phyloP scores from a whole-genome alignment of 495 filamentous ascomycete species.

The Tetracladium marchalianum region DNA sequence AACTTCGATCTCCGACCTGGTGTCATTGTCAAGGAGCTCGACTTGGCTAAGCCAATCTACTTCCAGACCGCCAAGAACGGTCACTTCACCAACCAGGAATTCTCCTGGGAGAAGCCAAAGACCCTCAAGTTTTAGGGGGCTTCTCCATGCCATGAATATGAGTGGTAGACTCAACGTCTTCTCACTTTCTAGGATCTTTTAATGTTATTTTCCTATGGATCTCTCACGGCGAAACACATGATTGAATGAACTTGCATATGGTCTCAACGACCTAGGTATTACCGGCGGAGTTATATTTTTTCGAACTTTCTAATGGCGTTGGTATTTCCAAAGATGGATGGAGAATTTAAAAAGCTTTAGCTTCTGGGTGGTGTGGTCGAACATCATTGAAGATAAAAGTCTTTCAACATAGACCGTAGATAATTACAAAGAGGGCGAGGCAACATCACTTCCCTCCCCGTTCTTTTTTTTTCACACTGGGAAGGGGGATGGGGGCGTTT shows the following conservation, averaged over 20 bases:
- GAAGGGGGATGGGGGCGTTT: constrained; percentile 7
- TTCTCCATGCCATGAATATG: constrained; percentile 20
- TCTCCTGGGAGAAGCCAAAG: constrained; percentile 98
- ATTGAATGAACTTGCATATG: constrained; percentile 18
- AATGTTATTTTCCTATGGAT: constrained; percentile 19
- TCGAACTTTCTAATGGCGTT: not conserved
- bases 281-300: constrained; percentile 11
- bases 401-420: constrained; percentile 27
- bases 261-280: constrained; percentile 22
- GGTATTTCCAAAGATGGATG: not conserved
- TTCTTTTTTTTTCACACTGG: not conserved
- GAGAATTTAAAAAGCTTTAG: constrained; percentile 8
- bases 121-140: constrained; percentile 67
- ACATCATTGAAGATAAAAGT: constrained; percentile 19
- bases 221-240: constrained; percentile 22
- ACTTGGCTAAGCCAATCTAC: constrained; percentile 95
- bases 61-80: constrained; percentile 97
- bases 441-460: not conserved
- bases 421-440: constrained; percentile 1
- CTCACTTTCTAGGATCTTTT: constrained; percentile 18
- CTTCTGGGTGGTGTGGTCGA: constrained; percentile 2
- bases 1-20: constrained; percentile 98
- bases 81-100: constrained; percentile 98
- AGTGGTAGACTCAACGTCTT: constrained; percentile 37
- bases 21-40: constrained; percentile 96